phyloP scores from a whole-genome alignment of 176 grass and related monocot genomes.

The Alopecurus myosuroides region DNA sequence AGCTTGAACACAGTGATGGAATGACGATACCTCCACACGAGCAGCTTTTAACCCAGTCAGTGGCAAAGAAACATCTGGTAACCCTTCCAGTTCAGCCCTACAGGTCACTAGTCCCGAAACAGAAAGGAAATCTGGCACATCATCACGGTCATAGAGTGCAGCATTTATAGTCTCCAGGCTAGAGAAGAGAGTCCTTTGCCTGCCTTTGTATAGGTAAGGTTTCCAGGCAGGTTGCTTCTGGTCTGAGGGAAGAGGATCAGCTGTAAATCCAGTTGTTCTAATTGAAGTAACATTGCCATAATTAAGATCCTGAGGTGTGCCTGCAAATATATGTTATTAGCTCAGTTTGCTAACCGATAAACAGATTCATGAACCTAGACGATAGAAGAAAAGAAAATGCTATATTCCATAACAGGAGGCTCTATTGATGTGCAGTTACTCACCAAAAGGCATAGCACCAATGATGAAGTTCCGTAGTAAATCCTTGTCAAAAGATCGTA shows the following conservation, averaged over 20 bases:
- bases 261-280: constrained; percentile 66
- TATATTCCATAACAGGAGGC: constrained; percentile 5
- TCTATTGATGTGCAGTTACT: constrained; percentile 46
- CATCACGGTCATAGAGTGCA: constrained; percentile 93
- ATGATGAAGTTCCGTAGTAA: constrained; percentile 65
- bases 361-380: constrained; percentile 16
- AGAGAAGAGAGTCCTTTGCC: constrained; percentile 67
- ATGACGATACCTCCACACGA: constrained; percentile 62
- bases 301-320: constrained; percentile 87
- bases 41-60: constrained; percentile 70
- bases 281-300: constrained; percentile 66
- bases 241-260: constrained; percentile 60
- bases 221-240: constrained; percentile 96
- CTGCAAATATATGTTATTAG: constrained; percentile 36
- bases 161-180: constrained; percentile 74
- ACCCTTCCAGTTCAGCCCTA: constrained; percentile 90
- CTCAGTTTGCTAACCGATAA: constrained; percentile 15
- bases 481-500: constrained; percentile 86
- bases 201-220: constrained; percentile 86
- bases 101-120: constrained; percentile 91
- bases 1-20: constrained; percentile 88
- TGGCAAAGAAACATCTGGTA: constrained; percentile 88
- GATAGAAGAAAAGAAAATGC: background rate
- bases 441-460: constrained; percentile 95
- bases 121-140: constrained; percentile 85